These are phyloP conservation scores for Periglandula ipomoeae DNA, from an alignment of 2,329 filamentous ascomycete species.

Conservation along the genomic window DNA sequence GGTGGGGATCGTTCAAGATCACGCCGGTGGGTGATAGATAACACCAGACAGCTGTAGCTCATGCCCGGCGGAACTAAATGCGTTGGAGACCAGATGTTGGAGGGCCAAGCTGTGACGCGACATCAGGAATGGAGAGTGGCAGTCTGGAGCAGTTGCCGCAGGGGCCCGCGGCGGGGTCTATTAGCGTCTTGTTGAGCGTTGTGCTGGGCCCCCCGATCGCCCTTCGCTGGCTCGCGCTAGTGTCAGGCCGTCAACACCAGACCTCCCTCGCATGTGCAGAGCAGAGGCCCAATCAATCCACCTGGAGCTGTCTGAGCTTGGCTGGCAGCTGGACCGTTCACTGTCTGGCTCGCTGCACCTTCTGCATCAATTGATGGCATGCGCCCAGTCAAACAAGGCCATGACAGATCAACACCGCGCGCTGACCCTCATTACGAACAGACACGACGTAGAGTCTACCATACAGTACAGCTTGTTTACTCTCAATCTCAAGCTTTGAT, in stretches of 20 bases:
- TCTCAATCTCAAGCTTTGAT: too few relatives aligned
- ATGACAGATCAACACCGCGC: too few relatives aligned
- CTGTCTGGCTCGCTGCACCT: too few relatives aligned
- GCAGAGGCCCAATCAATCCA: neutral
- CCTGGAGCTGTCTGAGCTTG: neutral
- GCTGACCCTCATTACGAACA: too few relatives aligned
- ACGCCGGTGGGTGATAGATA: neutral
- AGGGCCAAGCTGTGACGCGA: conserved; percentile 2
- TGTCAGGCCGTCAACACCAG: neutral
- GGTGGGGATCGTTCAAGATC: neutral
- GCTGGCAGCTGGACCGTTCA: too few relatives aligned
- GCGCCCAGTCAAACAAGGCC: too few relatives aligned
- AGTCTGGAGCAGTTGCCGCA: neutral
- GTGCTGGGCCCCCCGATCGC: neutral
- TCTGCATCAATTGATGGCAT: too few relatives aligned
- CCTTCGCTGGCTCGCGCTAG: neutral
- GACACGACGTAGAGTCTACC: too few relatives aligned
- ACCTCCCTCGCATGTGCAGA: neutral
- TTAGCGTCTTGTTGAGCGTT: neutral
- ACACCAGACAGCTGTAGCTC: neutral
- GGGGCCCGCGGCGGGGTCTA: neutral
- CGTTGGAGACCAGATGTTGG: neutral
- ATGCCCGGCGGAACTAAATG: neutral
- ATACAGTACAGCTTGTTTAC: too few relatives aligned
- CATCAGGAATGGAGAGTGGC: neutral